Evolutionary conservation across 192 early-diverging fungal genomes (phyloP), one percentile per base, ranked within the genome.

Genomic region (Linnemannia schmuckeri): DNA sequence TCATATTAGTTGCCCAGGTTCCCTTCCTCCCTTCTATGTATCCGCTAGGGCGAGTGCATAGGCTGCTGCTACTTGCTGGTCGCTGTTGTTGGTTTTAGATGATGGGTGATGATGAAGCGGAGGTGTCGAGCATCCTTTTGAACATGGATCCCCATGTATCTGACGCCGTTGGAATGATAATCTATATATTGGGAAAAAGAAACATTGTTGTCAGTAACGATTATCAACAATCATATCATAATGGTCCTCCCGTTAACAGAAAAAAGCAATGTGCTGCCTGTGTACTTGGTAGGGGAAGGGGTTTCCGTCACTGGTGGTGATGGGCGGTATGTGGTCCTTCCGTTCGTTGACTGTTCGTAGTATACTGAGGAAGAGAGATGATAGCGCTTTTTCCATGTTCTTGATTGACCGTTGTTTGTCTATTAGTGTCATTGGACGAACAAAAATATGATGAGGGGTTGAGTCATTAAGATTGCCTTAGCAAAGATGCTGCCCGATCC

Each of bases 251-350:
- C 37, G 37, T 37, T 37, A 2, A 3, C 37, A 37, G 37, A 37
- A 37, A 37, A 37, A 37, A 37, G 37, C 37, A 37, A 20, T 18
- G 27, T 49, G n/a, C 22, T n/a, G 42, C 17, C 3, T 38, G 9
- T 37, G 12, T 86, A 93, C 91, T 88, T 93, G 91, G 81, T 90
- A 94, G 15, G 93, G 93, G 85, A 94, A 94, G 49, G 93, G 93
- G 38, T 92, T 92, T 4, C 88, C 89, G 44, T 93, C 91, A 37
- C 87, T 90, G 15, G 88, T 91, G 27, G 93, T 94, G 69, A 94
- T 94, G 7, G 93, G 90, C 35, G 93, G 93, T 73, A 94, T 94
- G 74, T 94, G 93, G 63, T 94, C 93, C 72, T 94, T 94, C 72
- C 91, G 88, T 46, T 94, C 93, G 78, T 93, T 93, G 15, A 91